These are phyloP conservation scores for Lanmaoa rubissima DNA, from an alignment of 768 basidiomycete genomes.

Conservation along the genomic window DNA sequence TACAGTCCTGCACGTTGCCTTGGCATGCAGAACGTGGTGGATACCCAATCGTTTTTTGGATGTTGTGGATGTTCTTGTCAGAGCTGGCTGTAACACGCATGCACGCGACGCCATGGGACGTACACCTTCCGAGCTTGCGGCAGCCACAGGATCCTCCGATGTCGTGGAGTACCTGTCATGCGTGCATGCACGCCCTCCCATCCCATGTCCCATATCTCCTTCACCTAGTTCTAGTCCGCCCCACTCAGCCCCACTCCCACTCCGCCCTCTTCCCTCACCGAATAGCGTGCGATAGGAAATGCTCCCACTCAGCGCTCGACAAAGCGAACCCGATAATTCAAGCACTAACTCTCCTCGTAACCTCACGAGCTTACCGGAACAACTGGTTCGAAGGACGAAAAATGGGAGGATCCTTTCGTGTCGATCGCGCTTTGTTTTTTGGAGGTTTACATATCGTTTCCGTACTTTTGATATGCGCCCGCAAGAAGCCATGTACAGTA, in stretches of 20 bases:
- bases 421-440: not conserved
- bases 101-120: not conserved
- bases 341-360: not conserved
- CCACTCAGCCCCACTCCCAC: not conserved
- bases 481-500: too few species aligned
- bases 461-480: not conserved
- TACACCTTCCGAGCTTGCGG: not conserved
- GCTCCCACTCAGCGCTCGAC: too few species aligned
- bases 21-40: too few species aligned
- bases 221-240: too few species aligned
- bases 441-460: not conserved
- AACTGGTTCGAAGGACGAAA: not conserved
- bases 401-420: not conserved
- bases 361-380: not conserved
- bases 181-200: not conserved
- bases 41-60: not conserved
- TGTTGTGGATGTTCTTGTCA: not conserved
- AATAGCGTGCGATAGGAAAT: not conserved
- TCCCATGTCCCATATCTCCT: too few species aligned
- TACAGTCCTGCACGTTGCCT: not conserved
- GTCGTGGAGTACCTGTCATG: not conserved
- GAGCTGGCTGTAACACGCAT: not conserved
- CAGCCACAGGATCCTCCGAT: rapidly evolving
- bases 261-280: too few species aligned
- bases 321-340: not conserved